phyloP scores from a whole-genome alignment of 768 basidiomycete genomes.

The Cystobasidiopsis lactophilus region DNA sequence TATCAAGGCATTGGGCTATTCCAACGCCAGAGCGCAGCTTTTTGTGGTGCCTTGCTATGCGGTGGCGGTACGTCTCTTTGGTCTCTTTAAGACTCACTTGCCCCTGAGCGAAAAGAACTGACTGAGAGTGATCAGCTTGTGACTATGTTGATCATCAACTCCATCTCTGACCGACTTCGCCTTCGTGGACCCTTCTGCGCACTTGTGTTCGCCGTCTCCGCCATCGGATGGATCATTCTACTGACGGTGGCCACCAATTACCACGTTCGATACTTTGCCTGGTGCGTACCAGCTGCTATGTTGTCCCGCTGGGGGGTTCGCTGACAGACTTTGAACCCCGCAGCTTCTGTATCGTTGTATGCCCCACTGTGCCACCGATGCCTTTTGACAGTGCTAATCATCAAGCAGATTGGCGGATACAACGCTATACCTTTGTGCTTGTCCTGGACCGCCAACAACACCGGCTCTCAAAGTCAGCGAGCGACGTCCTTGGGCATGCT shows the following conservation, averaged over 20 bases:
- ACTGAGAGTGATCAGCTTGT: not conserved
- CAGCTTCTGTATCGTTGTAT: conserved; percentile 24
- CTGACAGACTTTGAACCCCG: too few species aligned
- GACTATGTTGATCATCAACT: conserved; percentile 12
- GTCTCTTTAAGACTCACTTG: conserved; percentile 25
- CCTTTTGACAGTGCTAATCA: not conserved
- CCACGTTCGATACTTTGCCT: conserved; percentile 26
- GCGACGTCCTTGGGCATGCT: conserved; percentile 27
- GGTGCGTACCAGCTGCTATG: too few species aligned
- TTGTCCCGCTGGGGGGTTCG: too few species aligned
- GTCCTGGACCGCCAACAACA: conserved; percentile 24
- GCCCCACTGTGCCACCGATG: conserved; percentile 5
- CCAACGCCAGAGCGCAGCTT: conserved; percentile 21
- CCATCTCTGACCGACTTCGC: conserved; percentile 9
- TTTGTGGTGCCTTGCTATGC: conserved; percentile 27
- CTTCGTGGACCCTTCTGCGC: conserved; percentile 18
- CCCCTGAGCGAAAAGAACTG: conserved; percentile 7
- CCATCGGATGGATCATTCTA: conserved; percentile 25
- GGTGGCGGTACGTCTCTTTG: too few species aligned
- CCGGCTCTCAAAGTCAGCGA: conserved; percentile 22
- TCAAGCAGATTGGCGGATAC: not conserved
- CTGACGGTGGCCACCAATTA: conserved; percentile 19
- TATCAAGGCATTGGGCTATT: conserved; percentile 24
- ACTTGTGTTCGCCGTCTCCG: conserved; percentile 22
- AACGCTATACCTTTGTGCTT: conserved; percentile 18